phyloP scores from a whole-genome alignment of 2,329 filamentous ascomycete species.

The Talaromyces sp. region DNA sequence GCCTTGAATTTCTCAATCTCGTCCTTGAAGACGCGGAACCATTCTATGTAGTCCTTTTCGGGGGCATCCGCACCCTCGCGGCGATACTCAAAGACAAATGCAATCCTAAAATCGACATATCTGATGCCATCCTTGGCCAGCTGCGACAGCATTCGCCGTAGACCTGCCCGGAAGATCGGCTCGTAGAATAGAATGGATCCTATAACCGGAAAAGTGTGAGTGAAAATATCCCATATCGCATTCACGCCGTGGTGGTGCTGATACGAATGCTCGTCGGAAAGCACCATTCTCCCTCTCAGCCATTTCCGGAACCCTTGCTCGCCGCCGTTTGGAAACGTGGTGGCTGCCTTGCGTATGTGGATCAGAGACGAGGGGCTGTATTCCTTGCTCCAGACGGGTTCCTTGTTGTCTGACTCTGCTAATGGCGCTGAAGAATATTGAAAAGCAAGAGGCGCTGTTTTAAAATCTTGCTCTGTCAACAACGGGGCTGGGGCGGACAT shows the following conservation, averaged over 20 bases:
- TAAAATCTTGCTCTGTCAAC: slow-evolving; percentile 47
- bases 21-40: slow-evolving; percentile 70
- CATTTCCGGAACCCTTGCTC: slow-evolving; percentile 68
- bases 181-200: slow-evolving; percentile 80
- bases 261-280: slow-evolving; percentile 67
- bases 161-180: slow-evolving; percentile 74
- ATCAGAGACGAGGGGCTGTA: slow-evolving; percentile 60
- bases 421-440: slow-evolving; percentile 49
- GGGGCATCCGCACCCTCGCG: slow-evolving; percentile 58
- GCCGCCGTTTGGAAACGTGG: slow-evolving; percentile 69
- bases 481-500: slow-evolving; percentile 59
- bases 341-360: slow-evolving; percentile 58
- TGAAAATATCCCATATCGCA: slow-evolving; percentile 80
- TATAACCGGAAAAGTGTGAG: slow-evolving; percentile 66
- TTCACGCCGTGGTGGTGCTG: slow-evolving; percentile 78
- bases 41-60: slow-evolving; percentile 62
- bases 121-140: slow-evolving; percentile 75
- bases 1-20: slow-evolving; percentile 72
- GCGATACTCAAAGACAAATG: slow-evolving; percentile 68
- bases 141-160: slow-evolving; percentile 64
- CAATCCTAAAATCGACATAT: slow-evolving; percentile 77
- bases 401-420: slow-evolving; percentile 37
- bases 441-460: slow-evolving; percentile 58
- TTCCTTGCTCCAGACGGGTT: slow-evolving; percentile 59
- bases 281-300: slow-evolving; percentile 67